Base-by-base conservation (phyloP, 1,139 yeast genomes). In the Kodamaea anthophila region DNA sequence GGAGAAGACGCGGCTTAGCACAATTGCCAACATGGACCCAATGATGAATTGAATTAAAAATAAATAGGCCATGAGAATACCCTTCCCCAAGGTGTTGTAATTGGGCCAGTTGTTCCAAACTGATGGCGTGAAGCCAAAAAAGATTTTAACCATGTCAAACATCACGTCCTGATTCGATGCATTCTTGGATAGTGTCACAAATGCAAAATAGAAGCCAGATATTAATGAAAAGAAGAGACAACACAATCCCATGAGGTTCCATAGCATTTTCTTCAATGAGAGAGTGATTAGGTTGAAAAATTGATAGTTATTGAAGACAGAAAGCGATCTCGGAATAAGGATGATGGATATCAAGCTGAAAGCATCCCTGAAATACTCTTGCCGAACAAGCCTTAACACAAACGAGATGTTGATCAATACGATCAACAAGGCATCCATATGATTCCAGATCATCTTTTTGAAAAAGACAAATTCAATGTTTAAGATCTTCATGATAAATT, bases 51-150 rank as follows among this genome's bases (percentile, higher is more conserved):
- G 78, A 31, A 74, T 70, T 39, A 74, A 57, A 38, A 74, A 74
- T 27, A 75, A 56, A 43, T 72, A 76, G 14, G 72, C 61, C 49
- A 75, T 59, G 38, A 72, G 67, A 20, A 72, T 62, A 9, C 55
- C 44, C 29, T 70, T 59, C 2, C 82, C 82, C 21, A 74, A 49
- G 3, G 55, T 45, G 28, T 74, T 68, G 43, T 68, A 75, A 35
- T 61, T 57, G 26, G 61, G 57, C 80, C 80, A 74, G 38, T 70
- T 69, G 30, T 66, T 61, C 82, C 82, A 76, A 2, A 75, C 80
- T 0, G 78, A 73, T 0, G 81, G 80, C 0, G 81, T 74, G 45
- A 72, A 75, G 1, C 82, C 81, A 46, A 75, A 74, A 38, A 75
- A 65, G 5, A 75, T 60, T 45, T 73, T 71, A 29, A 74, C 51